These are phyloP conservation scores for Candida koratica DNA, from an alignment of 805 yeast species.

Conservation along the genomic window DNA sequence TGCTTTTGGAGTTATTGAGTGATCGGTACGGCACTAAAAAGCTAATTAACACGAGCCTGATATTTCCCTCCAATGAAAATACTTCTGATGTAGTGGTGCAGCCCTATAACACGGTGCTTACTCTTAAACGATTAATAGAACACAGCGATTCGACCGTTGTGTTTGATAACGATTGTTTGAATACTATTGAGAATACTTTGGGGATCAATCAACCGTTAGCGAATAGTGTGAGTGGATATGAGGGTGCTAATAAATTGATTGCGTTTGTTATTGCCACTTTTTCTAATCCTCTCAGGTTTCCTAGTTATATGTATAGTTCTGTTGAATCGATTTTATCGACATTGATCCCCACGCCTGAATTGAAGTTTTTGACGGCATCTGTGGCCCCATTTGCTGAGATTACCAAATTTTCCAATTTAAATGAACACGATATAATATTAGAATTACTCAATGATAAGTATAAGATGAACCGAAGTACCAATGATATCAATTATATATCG, in stretches of 20 bases:
- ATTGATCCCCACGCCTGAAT: conserved; percentile 78
- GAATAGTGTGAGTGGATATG: conserved; percentile 45
- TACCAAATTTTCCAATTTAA: conserved; percentile 55
- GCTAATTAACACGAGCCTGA: conserved; percentile 76
- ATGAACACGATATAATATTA: conserved; percentile 80
- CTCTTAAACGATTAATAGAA: conserved; percentile 77
- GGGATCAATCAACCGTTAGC: conserved; percentile 15
- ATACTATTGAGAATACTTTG: conserved; percentile 58
- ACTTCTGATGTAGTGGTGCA: conserved; percentile 97
- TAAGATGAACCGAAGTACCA: conserved; percentile 57
- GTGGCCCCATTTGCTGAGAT: conserved; percentile 46
- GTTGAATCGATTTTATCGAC: conserved; percentile 77
- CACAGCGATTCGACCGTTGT: conserved; percentile 85
- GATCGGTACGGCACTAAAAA: conserved; percentile 81
- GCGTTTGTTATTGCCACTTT: conserved; percentile 79
- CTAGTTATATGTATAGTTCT: conserved; percentile 86
- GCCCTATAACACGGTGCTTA: conserved; percentile 85
- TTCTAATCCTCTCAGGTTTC: conserved; percentile 86
- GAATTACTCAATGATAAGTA: conserved; percentile 76
- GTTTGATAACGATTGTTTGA: conserved; percentile 83
- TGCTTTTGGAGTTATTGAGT: conserved; percentile 66
- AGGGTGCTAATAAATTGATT: conserved; percentile 79
- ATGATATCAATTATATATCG: conserved; percentile 54
- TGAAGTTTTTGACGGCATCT: conserved; percentile 44
- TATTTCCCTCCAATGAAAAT: conserved; percentile 73